Evolutionary conservation across 2,329 filamentous ascomycete genomes (phyloP), one percentile per base, ranked within the genome.

Genomic region (Neonectria neomacrospora): DNA sequence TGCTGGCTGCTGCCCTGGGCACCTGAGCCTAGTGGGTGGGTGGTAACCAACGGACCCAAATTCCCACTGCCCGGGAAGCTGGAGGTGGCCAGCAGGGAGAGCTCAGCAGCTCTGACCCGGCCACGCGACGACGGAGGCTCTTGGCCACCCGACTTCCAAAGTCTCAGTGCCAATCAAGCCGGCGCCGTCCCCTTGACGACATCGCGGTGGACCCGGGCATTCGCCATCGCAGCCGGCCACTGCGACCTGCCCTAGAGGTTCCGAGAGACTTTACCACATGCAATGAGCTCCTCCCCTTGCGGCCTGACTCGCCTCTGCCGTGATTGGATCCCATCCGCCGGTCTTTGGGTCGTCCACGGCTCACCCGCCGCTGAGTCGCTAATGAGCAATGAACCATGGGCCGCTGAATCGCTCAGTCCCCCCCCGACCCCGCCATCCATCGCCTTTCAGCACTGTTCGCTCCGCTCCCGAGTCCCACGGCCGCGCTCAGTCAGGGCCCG

Each of bases 241-340:
- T 41, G 34, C 34, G 34, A n/a, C 16, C 64, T 66, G 61, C 57
- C 59, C 60, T 50, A 55, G 56, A 55, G 57, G 52, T 50, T 45
- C 58, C 48, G 59, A 70, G 54, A 59, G 64, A 55, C 64, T 68
- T 68, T 73, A 53, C 69, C 71, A 71, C 71, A 72, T 67, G 71
- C 67, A 72, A 69, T 48, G 65, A 67, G 53, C 55, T 62, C 51
- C 39, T 58, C 51, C 51, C 55, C 37, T 68, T 62, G 66, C 67
- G 64, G 65, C 60, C 71, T 73, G 71, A 73, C 71, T 73, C 71
- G 71, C 64, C 66, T 63, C 63, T 37, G 58, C 60, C 60, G 50
- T 72, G 69, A 73, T 73, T 73, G 71, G 71, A 51, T 61, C 68
- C 64, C 61, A 52, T 66, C 58, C 58, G 64, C 66, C 71, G 69